Conservation (phyloP, 306 rosid species). For the Sindora glabra region DNA sequence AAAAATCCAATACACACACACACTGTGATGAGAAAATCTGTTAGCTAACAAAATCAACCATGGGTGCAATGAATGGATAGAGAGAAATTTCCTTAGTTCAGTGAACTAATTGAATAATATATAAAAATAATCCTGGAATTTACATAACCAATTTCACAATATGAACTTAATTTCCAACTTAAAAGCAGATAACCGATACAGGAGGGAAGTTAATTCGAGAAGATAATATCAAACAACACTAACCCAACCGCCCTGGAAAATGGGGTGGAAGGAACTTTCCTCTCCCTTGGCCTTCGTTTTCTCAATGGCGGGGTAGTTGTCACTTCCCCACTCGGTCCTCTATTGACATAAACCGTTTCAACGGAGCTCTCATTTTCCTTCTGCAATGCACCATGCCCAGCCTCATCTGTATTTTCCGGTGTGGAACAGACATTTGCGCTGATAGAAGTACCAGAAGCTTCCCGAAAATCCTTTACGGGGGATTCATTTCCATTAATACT, state of each 20-base stretch:
- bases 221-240: background rate
- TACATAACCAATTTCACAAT: background rate
- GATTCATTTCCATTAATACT: background rate
- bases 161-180: background rate
- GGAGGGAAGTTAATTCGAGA: background rate
- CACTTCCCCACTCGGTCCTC: background rate
- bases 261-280: constrained; percentile 42
- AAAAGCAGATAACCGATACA: background rate
- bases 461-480: background rate
- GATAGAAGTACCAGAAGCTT: constrained; percentile 8
- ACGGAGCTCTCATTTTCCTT: constrained; percentile 3
- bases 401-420: background rate
- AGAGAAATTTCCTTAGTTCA: background rate
- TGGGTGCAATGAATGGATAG: background rate
- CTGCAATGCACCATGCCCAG: background rate
- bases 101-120: background rate
- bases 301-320: background rate
- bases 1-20: background rate
- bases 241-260: constrained; percentile 20
- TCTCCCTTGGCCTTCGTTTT: constrained; percentile 39
- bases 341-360: constrained; percentile 2
- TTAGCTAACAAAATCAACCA: no score
- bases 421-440: background rate
- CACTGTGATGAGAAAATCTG: background rate
- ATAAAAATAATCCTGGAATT: background rate